phyloP scores from a whole-genome alignment of 306 rosid genomes.

The Leucaena leucocephala region DNA sequence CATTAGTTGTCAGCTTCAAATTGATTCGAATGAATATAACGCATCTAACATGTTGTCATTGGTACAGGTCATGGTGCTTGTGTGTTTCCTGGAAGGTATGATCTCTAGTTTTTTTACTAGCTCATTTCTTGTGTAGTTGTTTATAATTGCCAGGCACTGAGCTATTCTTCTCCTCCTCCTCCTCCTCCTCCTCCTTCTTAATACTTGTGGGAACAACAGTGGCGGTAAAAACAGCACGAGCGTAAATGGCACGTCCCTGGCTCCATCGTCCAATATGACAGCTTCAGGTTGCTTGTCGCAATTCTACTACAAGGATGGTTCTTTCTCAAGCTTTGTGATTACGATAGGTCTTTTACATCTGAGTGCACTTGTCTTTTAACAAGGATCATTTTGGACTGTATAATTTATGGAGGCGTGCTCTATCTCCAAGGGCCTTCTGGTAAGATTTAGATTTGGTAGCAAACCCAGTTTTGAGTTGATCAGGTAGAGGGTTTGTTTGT shows the following conservation, averaged over 20 bases:
- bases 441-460: slow-evolving; percentile 45
- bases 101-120: slow-evolving; percentile 3
- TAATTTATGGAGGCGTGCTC: slow-evolving; percentile 32
- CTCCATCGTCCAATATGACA: slow-evolving; percentile 70
- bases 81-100: slow-evolving; percentile 80
- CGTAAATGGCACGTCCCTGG: slow-evolving; percentile 57
- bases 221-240: slow-evolving; percentile 61
- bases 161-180: slow-evolving; percentile 1
- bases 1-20: not conserved
- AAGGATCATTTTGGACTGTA: slow-evolving; percentile 28
- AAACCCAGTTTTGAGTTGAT: slow-evolving; percentile 66
- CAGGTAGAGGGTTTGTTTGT: slow-evolving; percentile 40
- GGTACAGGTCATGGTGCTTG: slow-evolving; percentile 81
- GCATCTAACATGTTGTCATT: slow-evolving; percentile 31
- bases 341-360: slow-evolving; percentile 47
- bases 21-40: slow-evolving; percentile 18
- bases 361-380: slow-evolving; percentile 54
- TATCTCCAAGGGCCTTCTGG: slow-evolving; percentile 33
- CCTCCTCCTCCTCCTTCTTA: not conserved
- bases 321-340: slow-evolving; percentile 54
- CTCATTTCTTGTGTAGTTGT: not conserved
- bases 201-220: slow-evolving; percentile 48
- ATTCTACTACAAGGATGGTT: slow-evolving; percentile 43
- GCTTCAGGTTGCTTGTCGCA: slow-evolving; percentile 59
- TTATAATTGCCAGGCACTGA: slow-evolving; percentile 6